A percentile compares a stretch with the other conserved stretches of the same genome.
These are phyloP conservation scores for Stachybotrys chartarum DNA, from an alignment of 2,329 filamentous ascomycete genomes.

Conservation along the genomic window DNA sequence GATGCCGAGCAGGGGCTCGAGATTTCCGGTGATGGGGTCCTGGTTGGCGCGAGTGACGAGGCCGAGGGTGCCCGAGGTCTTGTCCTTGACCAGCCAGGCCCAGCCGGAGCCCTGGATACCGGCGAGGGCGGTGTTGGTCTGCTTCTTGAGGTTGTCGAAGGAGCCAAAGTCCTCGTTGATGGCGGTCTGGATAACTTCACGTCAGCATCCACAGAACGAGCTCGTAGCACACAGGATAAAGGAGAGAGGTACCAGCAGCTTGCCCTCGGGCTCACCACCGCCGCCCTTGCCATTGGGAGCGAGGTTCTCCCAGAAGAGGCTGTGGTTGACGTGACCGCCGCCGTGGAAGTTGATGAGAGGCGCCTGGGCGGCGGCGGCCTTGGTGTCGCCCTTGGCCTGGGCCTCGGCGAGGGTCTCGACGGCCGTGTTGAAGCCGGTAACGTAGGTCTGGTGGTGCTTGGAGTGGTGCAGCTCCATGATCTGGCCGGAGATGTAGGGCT, in stretches of 20 bases:
- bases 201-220: neutral
- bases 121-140: slow-evolving; percentile 61
- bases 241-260: slow-evolving; percentile 44
- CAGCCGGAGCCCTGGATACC: slow-evolving; percentile 82
- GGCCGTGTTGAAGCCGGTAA: slow-evolving; percentile 79
- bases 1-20: slow-evolving; percentile 75
- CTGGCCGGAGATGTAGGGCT: slow-evolving; percentile 73
- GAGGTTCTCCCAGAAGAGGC: slow-evolving; percentile 79
- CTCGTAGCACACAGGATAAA: neutral
- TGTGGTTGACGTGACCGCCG: slow-evolving; percentile 81
- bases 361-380: slow-evolving; percentile 41
- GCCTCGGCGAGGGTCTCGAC: slow-evolving; percentile 63
- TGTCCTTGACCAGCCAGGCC: slow-evolving; percentile 80
- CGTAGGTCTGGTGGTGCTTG: slow-evolving; percentile 92
- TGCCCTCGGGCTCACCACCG: slow-evolving; percentile 53
- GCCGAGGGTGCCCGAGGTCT: slow-evolving; percentile 51
- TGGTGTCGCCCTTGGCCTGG: slow-evolving; percentile 52
- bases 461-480: slow-evolving; percentile 97
- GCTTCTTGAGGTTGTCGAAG: slow-evolving; percentile 55
- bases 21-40: slow-evolving; percentile 80
- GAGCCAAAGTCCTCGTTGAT: slow-evolving; percentile 64
- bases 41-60: slow-evolving; percentile 76
- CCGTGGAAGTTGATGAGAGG: slow-evolving; percentile 70
- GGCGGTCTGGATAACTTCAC: slow-evolving; percentile 29
- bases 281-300: slow-evolving; percentile 56